Conservation (phyloP, 305 asterid species). For the Fraxinus albicans region DNA sequence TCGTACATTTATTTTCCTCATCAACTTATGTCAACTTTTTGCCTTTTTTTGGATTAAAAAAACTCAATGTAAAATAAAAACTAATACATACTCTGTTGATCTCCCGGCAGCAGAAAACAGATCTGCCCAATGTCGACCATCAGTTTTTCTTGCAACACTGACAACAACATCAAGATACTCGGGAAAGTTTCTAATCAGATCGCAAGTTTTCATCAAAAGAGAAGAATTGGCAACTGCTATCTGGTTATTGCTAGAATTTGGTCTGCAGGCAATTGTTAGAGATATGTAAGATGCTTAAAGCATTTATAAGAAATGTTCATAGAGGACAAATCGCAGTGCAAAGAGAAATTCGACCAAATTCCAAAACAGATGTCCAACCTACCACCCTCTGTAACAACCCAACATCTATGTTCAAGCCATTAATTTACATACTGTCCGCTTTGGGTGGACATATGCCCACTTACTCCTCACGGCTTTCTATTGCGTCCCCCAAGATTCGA, state of each 20-base stretch:
- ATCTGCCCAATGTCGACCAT: slow-evolving; percentile 99
- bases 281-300: slow-evolving; percentile 11
- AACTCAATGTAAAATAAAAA: slow-evolving; percentile 8
- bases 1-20: not conserved
- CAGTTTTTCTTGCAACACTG: slow-evolving; percentile 99
- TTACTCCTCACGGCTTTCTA: too few relatives aligned
- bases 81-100: slow-evolving; percentile 85
- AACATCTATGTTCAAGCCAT: too few relatives aligned
- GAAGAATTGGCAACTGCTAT: slow-evolving; percentile 48
- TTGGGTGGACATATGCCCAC: too few relatives aligned
- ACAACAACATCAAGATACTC: slow-evolving; percentile 98
- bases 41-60: slow-evolving; percentile 17
- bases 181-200: slow-evolving; percentile 86
- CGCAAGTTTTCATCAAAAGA: slow-evolving; percentile 93
- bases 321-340: slow-evolving; percentile 4
- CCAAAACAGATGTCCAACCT: slow-evolving; percentile 7
- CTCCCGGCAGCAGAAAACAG: slow-evolving; percentile 95
- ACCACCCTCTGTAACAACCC: not conserved
- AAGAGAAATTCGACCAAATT: slow-evolving; percentile 20
- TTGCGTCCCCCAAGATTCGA: too few relatives aligned
- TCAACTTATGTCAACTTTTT: not conserved
- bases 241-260: slow-evolving; percentile 65
- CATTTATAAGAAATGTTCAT: slow-evolving; percentile 11
- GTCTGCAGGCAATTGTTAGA: slow-evolving; percentile 49
- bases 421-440: too few relatives aligned